Conservation (phyloP, 176 grass and related monocot species). For the Bothriochloa decipiens region DNA sequence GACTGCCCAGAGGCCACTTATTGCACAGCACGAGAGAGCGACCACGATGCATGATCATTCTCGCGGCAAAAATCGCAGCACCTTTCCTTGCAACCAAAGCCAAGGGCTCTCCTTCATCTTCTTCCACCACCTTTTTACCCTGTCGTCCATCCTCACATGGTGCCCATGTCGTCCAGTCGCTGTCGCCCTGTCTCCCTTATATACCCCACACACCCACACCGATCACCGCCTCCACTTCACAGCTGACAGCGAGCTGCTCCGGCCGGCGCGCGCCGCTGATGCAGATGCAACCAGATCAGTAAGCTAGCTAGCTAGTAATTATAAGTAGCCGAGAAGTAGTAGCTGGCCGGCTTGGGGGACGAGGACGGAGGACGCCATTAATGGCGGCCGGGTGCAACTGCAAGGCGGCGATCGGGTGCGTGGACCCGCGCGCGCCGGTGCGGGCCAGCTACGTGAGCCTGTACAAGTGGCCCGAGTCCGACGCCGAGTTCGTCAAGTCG, state of each 20-base stretch:
- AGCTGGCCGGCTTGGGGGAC: not conserved
- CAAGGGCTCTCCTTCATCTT: slow-evolving; percentile 6
- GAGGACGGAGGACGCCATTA: not conserved
- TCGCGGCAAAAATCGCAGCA: slow-evolving; percentile 40
- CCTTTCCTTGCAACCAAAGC: slow-evolving; percentile 92
- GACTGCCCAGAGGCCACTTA: slow-evolving; percentile 7
- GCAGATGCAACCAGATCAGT: not conserved
- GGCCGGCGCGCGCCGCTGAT: not conserved
- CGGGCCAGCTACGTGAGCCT: slow-evolving; percentile 80
- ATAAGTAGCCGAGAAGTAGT: not conserved
- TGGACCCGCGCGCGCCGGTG: slow-evolving; percentile 67
- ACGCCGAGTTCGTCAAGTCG: slow-evolving; percentile 88
- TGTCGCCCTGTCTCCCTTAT: slow-evolving; percentile 41
- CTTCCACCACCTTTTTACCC: not conserved
- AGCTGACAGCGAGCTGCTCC: not conserved
- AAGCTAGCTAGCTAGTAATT: no score
- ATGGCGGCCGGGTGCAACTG: slow-evolving; percentile 85
- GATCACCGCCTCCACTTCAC: not conserved
- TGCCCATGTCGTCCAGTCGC: slow-evolving; percentile 5
- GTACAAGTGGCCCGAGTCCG: slow-evolving; percentile 98
- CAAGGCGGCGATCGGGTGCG: slow-evolving; percentile 62
- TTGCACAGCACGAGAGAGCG: slow-evolving; percentile 21
- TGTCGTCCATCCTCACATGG: slow-evolving; percentile 40
- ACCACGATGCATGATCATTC: slow-evolving; percentile 55
- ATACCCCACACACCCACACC: slow-evolving; percentile 55